Evolutionary conservation across 208 protist genomes (phyloP), one percentile per base, ranked within the genome.

Genomic region (Acanthamoeba royreba): DNA sequence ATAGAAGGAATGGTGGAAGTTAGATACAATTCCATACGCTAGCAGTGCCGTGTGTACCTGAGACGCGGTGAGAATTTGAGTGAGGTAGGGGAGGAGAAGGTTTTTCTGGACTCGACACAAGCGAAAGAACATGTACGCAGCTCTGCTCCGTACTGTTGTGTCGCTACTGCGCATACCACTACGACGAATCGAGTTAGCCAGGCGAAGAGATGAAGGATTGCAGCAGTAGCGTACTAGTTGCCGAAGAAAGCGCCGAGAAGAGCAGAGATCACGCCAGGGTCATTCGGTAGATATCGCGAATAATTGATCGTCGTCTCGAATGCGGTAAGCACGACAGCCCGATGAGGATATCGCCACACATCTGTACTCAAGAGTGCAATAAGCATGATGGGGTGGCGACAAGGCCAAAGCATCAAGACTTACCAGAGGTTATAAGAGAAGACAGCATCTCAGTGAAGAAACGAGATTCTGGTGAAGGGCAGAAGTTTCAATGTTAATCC

Each of bases 101-200:
- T 81, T 81, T 42, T 81, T 81, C 40, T 81, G 72, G 4, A 25
- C 42, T 17, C 72, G 72, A 25, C 72, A 81, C 7, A 81, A 42
- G 0, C 72, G 72, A 42, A 81, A 81, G 72, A 81, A 81, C 72
- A 81, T 81, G 72, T 81, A 81, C 11, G 72, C 72, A 22, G 72
- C 72, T 31, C 72, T 4, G 72, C 72, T 81, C 1, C 72, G 72
- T 42, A 81, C 72, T 4, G 72, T 81, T 15, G 49, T 19, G 22
- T 81, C 72, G 72, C 72, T 49, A n/a, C 72, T 81, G 15, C 72
- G 72, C 72, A 81, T 81, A 11, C 72, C 72, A 81, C 72, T 81
- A 22, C 5, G 33, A 40, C 43, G 4, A n/a, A 49, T 22, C 13
- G 25, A 55, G 7, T 25, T 38, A 28, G 7, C n/a, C 58, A 69